Evolutionary conservation across 2,329 filamentous ascomycete species (phyloP), one percentile per base, ranked within the genome.

Genomic region (Stenocarpella maydis): DNA sequence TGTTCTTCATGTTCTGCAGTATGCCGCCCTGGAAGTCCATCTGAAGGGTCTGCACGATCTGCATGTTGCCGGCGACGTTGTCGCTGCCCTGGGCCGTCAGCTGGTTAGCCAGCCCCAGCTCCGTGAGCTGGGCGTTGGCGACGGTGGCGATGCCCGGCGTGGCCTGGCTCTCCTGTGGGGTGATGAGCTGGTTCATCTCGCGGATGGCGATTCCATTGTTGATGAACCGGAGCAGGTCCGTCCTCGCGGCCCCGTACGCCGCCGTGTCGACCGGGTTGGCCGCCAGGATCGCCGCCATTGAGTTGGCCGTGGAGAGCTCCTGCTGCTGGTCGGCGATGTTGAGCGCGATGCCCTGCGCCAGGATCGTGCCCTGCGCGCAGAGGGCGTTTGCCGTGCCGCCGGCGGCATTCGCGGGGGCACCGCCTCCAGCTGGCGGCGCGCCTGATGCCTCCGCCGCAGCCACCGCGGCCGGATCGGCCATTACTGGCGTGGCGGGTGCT

Each of bases 241-340:
- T 52, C 67, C 71, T 71, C 34, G 73, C 71, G 26, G 67, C 7
- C 5, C 53, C 63, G 49, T 74, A 75, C 53, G 71, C 65, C 12
- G 28, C 28, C 41, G 65, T 37, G 47, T 72, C 54, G 41, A 71
- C 50, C 28, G 71, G 69, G 15, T 70, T 69, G 7, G 68, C 54
- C 53, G 60, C 61, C 43, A 76, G 63, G 28, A 71, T 54, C 43
- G n/a, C 21, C 24, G 68, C 53, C n/a, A 69, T 34, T 52, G 64
- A 5, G 45, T 60, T 67, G 15, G 71, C 69, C 4, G 73, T 68
- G 8, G 61, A 17, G 43, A 71, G 71, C 71, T 76, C 74, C 63
- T 72, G 65, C 69, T 74, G 66, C 69, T 76, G 74, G 45, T 72
- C 72, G 31, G 64, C 49, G 24, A 76, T 76, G 68, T 76, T 76